Base-by-base conservation (phyloP, 495 filamentous ascomycete species). In the Podospora appendiculata region DNA sequence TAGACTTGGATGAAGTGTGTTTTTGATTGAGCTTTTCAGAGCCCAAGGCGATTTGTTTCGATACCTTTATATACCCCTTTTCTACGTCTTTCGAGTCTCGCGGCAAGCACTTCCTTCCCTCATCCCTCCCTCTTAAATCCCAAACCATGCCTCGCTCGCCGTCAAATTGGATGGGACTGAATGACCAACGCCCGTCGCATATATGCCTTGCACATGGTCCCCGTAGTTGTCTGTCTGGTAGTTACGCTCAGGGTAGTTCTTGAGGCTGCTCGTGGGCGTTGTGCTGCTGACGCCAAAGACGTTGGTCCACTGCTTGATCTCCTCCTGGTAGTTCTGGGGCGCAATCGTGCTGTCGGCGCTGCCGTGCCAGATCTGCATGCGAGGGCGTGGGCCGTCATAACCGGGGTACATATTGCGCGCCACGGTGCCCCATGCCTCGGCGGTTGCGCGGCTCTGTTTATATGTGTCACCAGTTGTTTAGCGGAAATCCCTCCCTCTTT, bases 361-460 rank as follows among this genome's bases (percentile, higher is more conserved):
- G 25, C 77, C 76, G 56, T 80, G 77, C 58, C 65, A 76, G 50
- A 80, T 65, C 69, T 82, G 79, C 75, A 86, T 79, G 52, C 70
- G 69, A 2, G 80, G 77, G 7, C 77, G 58, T 11, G 61, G 48
- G 0, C 81, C 81, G 6, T 53, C 60, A 58, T 73, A 74, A 6
- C 61, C 69, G 0, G 68, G 70, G 58, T 79, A 78, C 70, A 78
- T 70, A 41, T 69, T 62, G 6, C 71, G 52, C 6, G 68, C 70
- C 8, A 70, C 68, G 33, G 70, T 60, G 48, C 69, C 71, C 55
- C 75, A 77, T 42, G 70, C 58, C 36, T 69, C 66, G 3, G 68
- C 56, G 32, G 69, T 62, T 40, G 74, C 72, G 17, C 58, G 46
- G 60, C 60, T 56, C 56, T 67, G 51, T 25, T n/a, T n/a, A n/a